Percentiles rank a stretch among this genome's conserved stretches.
These are phyloP conservation scores for Trichophyton simii DNA, from an alignment of 2,329 filamentous ascomycete species.

Conservation along the genomic window DNA sequence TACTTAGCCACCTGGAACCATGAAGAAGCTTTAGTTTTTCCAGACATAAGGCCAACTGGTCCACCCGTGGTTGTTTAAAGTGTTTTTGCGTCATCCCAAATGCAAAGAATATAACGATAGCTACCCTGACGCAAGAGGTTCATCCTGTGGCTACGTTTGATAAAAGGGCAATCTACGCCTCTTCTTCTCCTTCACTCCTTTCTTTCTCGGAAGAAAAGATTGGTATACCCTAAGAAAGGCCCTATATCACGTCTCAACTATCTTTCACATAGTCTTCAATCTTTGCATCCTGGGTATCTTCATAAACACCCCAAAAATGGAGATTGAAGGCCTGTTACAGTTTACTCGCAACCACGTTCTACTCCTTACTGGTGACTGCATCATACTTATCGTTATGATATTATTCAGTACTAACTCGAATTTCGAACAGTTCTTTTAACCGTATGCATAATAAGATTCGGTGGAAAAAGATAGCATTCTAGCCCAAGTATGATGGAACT, in stretches of 20 bases:
- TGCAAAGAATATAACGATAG: background rate
- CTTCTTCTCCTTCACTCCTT: background rate
- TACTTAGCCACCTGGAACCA: background rate
- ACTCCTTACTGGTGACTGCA: background rate
- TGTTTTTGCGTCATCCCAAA: background rate
- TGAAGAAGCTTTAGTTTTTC: background rate
- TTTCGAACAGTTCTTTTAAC: slow-evolving; percentile 4
- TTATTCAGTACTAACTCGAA: background rate
- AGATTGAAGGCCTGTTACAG: background rate
- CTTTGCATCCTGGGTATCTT: background rate
- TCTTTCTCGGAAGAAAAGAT: background rate
- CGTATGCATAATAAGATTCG: slow-evolving; percentile 1
- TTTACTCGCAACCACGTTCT: background rate
- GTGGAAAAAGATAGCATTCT: background rate
- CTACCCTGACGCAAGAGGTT: background rate
- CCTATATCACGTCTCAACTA: background rate
- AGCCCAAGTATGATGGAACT: background rate
- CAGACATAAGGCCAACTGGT: background rate
- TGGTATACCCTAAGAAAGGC: background rate
- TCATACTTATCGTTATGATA: background rate
- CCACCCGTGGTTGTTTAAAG: background rate
- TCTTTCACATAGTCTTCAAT: background rate
- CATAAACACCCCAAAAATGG: background rate
- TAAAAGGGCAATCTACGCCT: background rate
- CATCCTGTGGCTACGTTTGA: background rate